Base-by-base conservation (phyloP, 73 alveolate species). In the Blepharisma japonicum region DNA sequence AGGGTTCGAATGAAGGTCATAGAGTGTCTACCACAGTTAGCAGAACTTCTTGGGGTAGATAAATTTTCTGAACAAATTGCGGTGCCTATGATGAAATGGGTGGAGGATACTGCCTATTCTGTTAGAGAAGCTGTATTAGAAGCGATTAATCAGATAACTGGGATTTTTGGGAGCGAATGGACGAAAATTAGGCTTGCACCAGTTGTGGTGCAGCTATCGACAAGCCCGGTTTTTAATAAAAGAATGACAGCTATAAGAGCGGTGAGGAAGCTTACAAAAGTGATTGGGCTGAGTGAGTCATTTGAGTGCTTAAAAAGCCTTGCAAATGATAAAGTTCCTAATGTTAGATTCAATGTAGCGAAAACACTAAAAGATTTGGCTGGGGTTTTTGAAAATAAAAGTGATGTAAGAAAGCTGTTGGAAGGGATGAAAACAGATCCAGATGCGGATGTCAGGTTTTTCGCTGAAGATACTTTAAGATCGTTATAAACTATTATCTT, bases 301-400 rank as follows among this genome's bases (percentile, higher is more conserved):
- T 61, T 61, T 25, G 47, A 11, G 50, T 61, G 14, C 18, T 14
- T 61, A 14, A 85, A 77, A 21, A 71, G 87, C 55, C 85, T 90
- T 61, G 89, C 92, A n/a, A 80, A 86, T 55, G 98, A 92, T 80
- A 56, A 78, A 77, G 87, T 90, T 45, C 91, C 96, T 6, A 92
- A 92, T 82, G 77, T 92, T 27, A 90, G 94, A 71, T 79, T 92
- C 77, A 90, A 91, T 67, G 91, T 90, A 55, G 90, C 93, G 6
- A 87, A 71, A 72, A 79, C 90, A 20, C 68, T 87, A 39, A 61
- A 25, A 61, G 23, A 61, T 25, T 14, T 14, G 47, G n/a, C 14
- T 2, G 14, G 18, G 11, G 5, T 14, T 8, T n/a, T 61, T 25
- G 23, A 61, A 61, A 39, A 39, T 8, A 8, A 20, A 39, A 18